Percentiles rank a stretch among this genome's conserved stretches.
These are phyloP conservation scores for Calycina marina DNA, from an alignment of 2,329 filamentous ascomycete species.

Conservation along the genomic window DNA sequence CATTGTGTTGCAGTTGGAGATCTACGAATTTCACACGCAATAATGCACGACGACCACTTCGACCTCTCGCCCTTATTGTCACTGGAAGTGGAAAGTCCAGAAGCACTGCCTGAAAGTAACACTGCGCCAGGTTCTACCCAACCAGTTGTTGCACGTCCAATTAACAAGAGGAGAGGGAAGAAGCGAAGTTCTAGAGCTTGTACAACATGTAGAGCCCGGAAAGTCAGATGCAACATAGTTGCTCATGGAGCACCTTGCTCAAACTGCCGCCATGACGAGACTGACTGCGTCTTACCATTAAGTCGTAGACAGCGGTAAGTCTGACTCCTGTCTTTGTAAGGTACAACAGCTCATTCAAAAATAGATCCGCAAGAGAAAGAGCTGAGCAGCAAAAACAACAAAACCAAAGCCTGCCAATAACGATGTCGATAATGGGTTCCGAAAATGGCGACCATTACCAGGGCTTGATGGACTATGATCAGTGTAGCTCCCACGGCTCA, in stretches of 20 bases:
- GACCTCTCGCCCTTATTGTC: neutral
- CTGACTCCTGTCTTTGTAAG: neutral
- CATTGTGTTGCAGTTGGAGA: too few relatives aligned
- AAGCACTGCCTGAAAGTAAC: too few relatives aligned
- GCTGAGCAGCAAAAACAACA: too few relatives aligned
- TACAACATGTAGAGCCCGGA: constrained; percentile 7
- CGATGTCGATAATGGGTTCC: neutral
- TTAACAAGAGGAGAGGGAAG: constrained; percentile 5
- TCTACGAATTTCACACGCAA: too few relatives aligned
- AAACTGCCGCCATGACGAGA: constrained; percentile 9
- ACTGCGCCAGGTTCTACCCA: too few relatives aligned
- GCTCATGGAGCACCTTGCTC: constrained; percentile 7
- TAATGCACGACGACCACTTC: neutral
- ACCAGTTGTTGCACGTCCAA: neutral
- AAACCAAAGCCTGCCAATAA: too few relatives aligned
- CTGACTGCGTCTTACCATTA: constrained; percentile 8
- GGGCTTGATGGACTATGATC: neutral
- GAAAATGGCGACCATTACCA: neutral
- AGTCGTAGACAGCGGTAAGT: constrained; percentile 7
- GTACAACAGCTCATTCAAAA: neutral
- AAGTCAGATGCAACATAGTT: constrained; percentile 8
- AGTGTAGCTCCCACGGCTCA: neutral
- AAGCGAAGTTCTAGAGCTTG: constrained; percentile 8
- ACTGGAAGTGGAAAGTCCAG: neutral
- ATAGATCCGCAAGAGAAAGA: neutral